These are phyloP conservation scores for Dactylis glomerata DNA, from an alignment of 176 grass and related monocot genomes.

Conservation along the genomic window DNA sequence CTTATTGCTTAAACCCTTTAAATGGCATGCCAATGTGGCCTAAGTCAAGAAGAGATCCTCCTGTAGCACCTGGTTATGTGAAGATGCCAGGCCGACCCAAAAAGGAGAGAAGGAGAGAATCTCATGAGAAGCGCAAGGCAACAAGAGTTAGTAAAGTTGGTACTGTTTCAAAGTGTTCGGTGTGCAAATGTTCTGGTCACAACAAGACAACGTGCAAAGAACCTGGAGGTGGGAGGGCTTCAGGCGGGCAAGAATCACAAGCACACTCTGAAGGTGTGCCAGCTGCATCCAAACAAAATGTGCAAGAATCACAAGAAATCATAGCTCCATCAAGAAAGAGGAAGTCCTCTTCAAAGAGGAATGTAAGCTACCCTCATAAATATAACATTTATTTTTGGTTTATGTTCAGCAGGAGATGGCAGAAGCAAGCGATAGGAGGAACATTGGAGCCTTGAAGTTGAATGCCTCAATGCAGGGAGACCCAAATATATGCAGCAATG, in stretches of 20 bases:
- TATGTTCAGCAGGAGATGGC: neutral
- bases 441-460: neutral
- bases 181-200: too few relatives aligned
- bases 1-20: neutral
- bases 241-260: too few relatives aligned
- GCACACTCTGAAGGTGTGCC: neutral
- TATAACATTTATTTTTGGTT: too few relatives aligned
- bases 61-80: neutral
- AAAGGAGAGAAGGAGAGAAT: neutral
- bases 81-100: neutral
- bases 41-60: neutral
- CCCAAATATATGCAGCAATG: neutral
- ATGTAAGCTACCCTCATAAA: neutral
- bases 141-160: neutral
- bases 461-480: neutral
- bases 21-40: neutral
- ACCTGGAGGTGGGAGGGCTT: neutral
- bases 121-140: neutral
- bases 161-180: neutral
- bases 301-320: neutral
- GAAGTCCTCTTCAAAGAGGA: neutral
- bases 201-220: too few relatives aligned
- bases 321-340: neutral
- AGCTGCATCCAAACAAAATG: neutral
- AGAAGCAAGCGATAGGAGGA: neutral